phyloP scores from a whole-genome alignment of 768 basidiomycete genomes.

The Phanerodontia chrysosporium region DNA sequence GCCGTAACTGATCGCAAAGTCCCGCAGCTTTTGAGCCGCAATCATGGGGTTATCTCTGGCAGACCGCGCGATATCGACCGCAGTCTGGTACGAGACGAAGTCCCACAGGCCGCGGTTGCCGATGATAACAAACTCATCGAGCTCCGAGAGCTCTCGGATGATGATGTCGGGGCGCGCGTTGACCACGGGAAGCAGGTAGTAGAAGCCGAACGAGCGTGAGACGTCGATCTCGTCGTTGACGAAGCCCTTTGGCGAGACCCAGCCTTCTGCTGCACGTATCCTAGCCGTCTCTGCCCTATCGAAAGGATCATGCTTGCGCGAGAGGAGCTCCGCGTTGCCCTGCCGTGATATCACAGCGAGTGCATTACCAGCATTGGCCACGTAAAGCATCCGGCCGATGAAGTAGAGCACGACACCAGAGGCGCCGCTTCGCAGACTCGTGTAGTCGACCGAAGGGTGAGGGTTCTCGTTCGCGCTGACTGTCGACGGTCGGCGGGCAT shows the following conservation, averaged over 20 bases:
- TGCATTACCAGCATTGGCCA: slow-evolving; percentile 87
- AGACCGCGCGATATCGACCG: slow-evolving; percentile 89
- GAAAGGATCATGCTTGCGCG: slow-evolving; percentile 85
- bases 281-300: slow-evolving; percentile 78
- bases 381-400: slow-evolving; percentile 71
- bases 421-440: slow-evolving; percentile 67
- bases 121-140: slow-evolving; percentile 95
- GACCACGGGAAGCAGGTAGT: slow-evolving; percentile 82
- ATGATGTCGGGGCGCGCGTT: slow-evolving; percentile 83
- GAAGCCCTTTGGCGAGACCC: slow-evolving; percentile 85
- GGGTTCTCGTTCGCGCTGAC: slow-evolving; percentile 42
- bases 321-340: slow-evolving; percentile 70
- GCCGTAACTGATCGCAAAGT: slow-evolving; percentile 96
- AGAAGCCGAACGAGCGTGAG: slow-evolving; percentile 93
- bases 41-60: slow-evolving; percentile 74
- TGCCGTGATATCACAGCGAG: slow-evolving; percentile 81
- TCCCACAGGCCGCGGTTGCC: slow-evolving; percentile 94
- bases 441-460: slow-evolving; percentile 34
- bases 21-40: slow-evolving; percentile 94
- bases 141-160: slow-evolving; percentile 63
- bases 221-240: slow-evolving; percentile 91
- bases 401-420: slow-evolving; percentile 88
- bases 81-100: slow-evolving; percentile 89
- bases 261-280: slow-evolving; percentile 91
- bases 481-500: slow-evolving; percentile 69